A percentile compares a stretch with the other conserved stretches of the same genome.
Conservation (phyloP, 176 grass and related monocot genomes). For the Paspalum vaginatum region DNA sequence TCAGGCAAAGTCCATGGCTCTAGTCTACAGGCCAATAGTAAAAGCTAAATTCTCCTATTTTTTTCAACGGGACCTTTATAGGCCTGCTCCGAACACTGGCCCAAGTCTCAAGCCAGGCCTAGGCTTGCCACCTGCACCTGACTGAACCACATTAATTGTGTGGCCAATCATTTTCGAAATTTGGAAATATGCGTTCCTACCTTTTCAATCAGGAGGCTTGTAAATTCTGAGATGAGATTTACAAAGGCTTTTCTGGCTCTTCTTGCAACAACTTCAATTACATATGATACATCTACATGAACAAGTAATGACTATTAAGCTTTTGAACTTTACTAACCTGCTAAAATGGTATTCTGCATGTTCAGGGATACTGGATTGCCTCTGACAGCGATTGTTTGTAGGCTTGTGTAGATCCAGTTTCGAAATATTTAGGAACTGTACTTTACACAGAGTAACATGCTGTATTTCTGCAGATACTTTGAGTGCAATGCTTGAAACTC, state of each 20-base stretch:
- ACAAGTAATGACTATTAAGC: background rate
- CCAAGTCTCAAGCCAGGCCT: no score
- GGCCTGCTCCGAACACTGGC: no score
- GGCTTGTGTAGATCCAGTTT: conserved; percentile 15
- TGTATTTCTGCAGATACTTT: conserved; percentile 78
- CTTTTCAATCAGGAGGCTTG: background rate
- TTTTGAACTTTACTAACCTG: conserved; percentile 1
- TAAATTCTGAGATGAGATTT: background rate
- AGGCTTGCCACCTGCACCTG: no score
- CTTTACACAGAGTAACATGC: conserved; percentile 33
- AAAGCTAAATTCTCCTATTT: no score
- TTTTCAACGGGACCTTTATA: no score
- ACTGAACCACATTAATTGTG: background rate
- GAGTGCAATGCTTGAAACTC: conserved; percentile 74
- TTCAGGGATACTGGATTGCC: background rate
- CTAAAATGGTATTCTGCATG: conserved; percentile 26
- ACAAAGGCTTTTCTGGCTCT: background rate
- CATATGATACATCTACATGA: conserved; percentile 20
- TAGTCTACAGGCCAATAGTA: no score
- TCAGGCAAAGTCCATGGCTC: no score
- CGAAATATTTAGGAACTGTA: conserved; percentile 7
- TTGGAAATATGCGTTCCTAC: background rate
- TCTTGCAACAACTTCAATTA: conserved; percentile 22
- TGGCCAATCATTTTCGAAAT: background rate
- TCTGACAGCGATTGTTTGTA: conserved; percentile 11